Evolutionary conservation across 179 eudicot genomes (phyloP).

Genomic region (Sideroxylon spinosum): DNA sequence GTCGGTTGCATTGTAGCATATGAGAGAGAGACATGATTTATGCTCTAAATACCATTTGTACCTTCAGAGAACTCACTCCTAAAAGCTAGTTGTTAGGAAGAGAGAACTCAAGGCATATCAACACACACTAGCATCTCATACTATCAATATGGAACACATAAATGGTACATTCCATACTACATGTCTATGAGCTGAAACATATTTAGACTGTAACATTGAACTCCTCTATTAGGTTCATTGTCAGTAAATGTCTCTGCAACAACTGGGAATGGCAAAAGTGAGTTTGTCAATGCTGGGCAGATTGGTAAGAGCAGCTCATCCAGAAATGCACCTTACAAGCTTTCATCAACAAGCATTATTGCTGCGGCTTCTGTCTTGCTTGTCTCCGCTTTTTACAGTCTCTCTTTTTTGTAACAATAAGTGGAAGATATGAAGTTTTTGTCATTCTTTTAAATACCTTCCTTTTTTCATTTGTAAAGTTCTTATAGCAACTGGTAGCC

Average conservation of each 20-base stretch:
- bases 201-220: background rate
- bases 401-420: constrained; percentile 25
- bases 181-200: no score
- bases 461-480: background rate
- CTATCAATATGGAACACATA: no score
- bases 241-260: constrained; percentile 74
- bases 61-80: no score
- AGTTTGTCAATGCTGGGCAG: constrained; percentile 70
- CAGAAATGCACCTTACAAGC: constrained; percentile 9
- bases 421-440: background rate
- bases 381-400: constrained; percentile 11
- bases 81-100: no score
- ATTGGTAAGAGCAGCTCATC: constrained; percentile 40
- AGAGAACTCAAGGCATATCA: no score
- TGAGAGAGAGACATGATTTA: no score
- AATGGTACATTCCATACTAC: no score
- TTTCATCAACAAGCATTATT: constrained; percentile 12
- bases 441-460: background rate
- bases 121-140: no score
- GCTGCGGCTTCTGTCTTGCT: constrained; percentile 20
- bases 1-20: no score
- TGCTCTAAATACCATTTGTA: no score
- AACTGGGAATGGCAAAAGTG: constrained; percentile 48
- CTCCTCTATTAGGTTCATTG: constrained; percentile 46
- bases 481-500: constrained; percentile 13